phyloP scores from a whole-genome alignment of 1,284 basidiomycete species.

The Wallemia ichthyophaga region DNA sequence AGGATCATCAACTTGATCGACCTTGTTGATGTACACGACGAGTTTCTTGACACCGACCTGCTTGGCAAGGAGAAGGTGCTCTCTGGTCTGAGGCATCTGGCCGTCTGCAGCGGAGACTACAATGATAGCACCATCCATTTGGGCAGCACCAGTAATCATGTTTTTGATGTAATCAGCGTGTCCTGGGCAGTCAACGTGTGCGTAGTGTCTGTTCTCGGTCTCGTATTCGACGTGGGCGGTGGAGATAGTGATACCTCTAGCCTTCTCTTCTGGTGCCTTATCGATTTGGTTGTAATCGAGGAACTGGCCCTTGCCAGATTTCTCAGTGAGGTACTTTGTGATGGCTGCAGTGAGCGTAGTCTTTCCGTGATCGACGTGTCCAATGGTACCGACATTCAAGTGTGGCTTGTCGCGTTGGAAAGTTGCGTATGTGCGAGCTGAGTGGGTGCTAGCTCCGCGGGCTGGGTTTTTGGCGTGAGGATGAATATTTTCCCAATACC shows the following conservation, averaged over 20 bases:
- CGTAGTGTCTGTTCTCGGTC: conserved; percentile 70
- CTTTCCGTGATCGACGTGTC: conserved; percentile 19
- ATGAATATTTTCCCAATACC: neutral
- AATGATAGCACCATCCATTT: conserved; percentile 93
- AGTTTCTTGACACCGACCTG: conserved; percentile 97
- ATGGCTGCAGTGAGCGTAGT: conserved; percentile 96
- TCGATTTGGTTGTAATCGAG: conserved; percentile 95
- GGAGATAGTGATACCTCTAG: conserved; percentile 90
- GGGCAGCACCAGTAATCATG: conserved; percentile 99
- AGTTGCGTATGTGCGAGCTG: neutral
- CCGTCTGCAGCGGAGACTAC: conserved; percentile 97
- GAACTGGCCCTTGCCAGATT: conserved; percentile 57
- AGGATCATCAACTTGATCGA: conserved; percentile 80
- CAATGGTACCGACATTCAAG: neutral
- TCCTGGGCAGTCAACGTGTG: conserved; percentile 90
- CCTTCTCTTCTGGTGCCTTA: conserved; percentile 99
- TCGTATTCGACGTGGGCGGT: conserved; percentile 89
- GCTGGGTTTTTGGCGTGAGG: neutral
- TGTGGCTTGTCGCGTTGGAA: conserved; percentile 1
- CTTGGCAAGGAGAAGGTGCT: conserved; percentile 85
- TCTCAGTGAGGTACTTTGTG: conserved; percentile 66
- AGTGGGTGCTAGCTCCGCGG: neutral
- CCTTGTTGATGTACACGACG: conserved; percentile 98
- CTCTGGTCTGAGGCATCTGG: conserved; percentile 98
- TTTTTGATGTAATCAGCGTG: conserved; percentile 26